These are phyloP conservation scores for Chlamydomonas schloesseri DNA, from an alignment of 139 green algal species.

Conservation along the genomic window DNA sequence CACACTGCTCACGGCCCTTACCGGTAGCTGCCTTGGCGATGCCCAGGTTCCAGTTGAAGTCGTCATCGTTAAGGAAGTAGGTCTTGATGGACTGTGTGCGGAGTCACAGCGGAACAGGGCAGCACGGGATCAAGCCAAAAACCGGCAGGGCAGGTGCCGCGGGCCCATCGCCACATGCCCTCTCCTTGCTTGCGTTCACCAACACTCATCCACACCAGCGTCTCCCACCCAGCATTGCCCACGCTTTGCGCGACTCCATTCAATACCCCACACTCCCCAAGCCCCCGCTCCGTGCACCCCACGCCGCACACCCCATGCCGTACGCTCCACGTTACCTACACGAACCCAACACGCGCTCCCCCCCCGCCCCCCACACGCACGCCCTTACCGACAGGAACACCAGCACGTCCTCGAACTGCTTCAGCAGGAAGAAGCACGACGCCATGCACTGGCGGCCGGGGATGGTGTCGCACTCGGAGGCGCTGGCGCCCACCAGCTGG, in stretches of 20 bases:
- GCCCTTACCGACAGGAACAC: conserved; percentile 68
- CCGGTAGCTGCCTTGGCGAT: conserved; percentile 73
- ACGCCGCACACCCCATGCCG: too few relatives aligned
- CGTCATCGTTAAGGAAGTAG: conserved; percentile 75
- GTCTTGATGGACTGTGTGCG: conserved; percentile 59
- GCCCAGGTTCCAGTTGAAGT: conserved; percentile 92
- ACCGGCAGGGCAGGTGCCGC: background rate
- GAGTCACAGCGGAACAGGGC: conserved; percentile 41
- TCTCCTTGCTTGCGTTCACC: too few relatives aligned
- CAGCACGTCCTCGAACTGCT: conserved; percentile 84
- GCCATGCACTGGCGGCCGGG: conserved; percentile 91
- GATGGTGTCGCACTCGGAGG: conserved; percentile 89
- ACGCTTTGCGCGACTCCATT: too few relatives aligned
- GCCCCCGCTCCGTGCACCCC: too few relatives aligned
- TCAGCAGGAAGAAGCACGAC: conserved; percentile 85
- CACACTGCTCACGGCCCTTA: too few relatives aligned
- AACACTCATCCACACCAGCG: too few relatives aligned
- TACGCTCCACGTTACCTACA: too few relatives aligned
- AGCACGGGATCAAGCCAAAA: background rate
- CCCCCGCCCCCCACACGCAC: too few relatives aligned
- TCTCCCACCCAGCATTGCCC: too few relatives aligned
- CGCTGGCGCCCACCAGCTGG: conserved; percentile 79
- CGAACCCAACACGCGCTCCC: too few relatives aligned
- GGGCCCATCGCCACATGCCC: too few relatives aligned
- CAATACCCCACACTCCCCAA: too few relatives aligned